These are phyloP conservation scores for Lolium multiflorum DNA, from an alignment of 176 grass and related monocot genomes.

Conservation along the genomic window DNA sequence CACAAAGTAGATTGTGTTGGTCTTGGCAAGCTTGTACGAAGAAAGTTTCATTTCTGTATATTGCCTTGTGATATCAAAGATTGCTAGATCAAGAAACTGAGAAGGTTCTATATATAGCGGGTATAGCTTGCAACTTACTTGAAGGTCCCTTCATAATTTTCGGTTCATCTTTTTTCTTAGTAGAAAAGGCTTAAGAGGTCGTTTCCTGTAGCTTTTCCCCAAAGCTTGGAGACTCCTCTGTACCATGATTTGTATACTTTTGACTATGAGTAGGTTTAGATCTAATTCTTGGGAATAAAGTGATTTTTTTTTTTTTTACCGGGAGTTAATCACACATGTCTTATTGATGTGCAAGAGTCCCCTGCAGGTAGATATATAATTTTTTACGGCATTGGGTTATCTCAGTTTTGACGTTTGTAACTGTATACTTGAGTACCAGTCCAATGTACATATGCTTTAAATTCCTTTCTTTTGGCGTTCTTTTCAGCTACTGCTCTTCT, in stretches of 20 bases:
- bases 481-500: background rate
- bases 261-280: constrained; percentile 57
- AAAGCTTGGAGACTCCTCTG: constrained; percentile 41
- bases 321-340: constrained; percentile 36
- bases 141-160: constrained; percentile 56
- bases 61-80: constrained; percentile 45
- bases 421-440: background rate
- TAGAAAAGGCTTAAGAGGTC: constrained; percentile 42
- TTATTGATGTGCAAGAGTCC: constrained; percentile 32
- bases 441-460: background rate
- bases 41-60: constrained; percentile 53
- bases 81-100: constrained; percentile 45
- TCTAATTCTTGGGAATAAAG: constrained; percentile 61
- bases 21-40: constrained; percentile 40
- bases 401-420: constrained; percentile 9
- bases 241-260: constrained; percentile 59
- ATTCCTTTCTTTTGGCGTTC: background rate
- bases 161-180: constrained; percentile 42
- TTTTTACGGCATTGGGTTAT: background rate
- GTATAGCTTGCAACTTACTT: constrained; percentile 71
- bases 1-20: constrained; percentile 41
- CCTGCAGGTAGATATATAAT: constrained; percentile 10
- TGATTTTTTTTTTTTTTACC: constrained; percentile 29
- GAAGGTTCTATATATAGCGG: constrained; percentile 60
- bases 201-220: constrained; percentile 34